Evolutionary conservation across 768 basidiomycete genomes (phyloP), one percentile per base, ranked within the genome.

Genomic region (Lactifluus subvellereus): DNA sequence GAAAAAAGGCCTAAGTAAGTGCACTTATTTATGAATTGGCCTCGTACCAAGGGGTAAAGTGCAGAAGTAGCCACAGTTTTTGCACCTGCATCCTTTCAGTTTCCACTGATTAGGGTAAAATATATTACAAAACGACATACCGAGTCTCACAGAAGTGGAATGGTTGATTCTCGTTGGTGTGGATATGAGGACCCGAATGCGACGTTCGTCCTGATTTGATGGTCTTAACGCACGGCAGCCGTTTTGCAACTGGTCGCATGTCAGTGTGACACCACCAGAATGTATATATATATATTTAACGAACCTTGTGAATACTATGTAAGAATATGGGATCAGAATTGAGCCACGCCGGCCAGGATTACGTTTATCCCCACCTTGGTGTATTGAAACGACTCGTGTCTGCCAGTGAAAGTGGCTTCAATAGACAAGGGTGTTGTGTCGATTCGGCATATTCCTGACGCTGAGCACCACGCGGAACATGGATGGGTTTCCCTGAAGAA

Each of bases 401-500:
- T 74, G 1, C 85, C 86, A 0, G 79, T 81, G 66, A 86, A 86
- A 0, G 83, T 85, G 8, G 84, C 82, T 67, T 85, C 82, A 33
- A 86, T 78, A 0, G 84, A 81, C 59, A 81, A 79, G 1, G 85
- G 27, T 27, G 27, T 27, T 27, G 27, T 27, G 27, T 27, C 27
- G 2, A 27, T 27, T 27, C 3, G 27, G 85, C 85, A 86, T 22
- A 80, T 80, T 6, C 85, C 85, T 1, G 69, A 66, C 0, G 77
- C 73, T 20, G 73, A 67, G 62, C 85, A 86, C 2, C 74, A 43
- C 0, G 75, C 70, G 13, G 27, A 27, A 27, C 27, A 27, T 27
- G 27, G 27, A 3, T 27, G 27, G 27, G 27, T 0, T 27, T 27
- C 27, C 27, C 27, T 27, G 2, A 27, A 27, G 27, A 27, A 27